Evolutionary conservation across 768 basidiomycete species (phyloP).

Genomic region (Leccinellum luteum): DNA sequence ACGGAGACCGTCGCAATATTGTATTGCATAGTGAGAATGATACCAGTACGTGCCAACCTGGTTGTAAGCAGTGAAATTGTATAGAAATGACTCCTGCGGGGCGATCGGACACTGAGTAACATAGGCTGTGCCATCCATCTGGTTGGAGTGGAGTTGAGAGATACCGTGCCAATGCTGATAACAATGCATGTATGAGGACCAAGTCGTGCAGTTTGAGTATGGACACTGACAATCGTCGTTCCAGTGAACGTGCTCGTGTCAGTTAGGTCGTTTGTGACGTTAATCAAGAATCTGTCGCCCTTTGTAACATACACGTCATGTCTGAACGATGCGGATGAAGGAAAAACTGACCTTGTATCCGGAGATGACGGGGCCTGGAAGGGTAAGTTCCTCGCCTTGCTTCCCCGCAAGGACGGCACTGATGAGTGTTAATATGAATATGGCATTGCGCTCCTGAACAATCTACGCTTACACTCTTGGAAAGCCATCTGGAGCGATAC

Average conservation of each 20-base stretch:
- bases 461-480: constrained; percentile 6
- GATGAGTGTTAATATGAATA: constrained; percentile 6
- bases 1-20: constrained; percentile 42
- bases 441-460: neutral
- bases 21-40: constrained; percentile 22
- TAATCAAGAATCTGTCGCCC: constrained; percentile 20
- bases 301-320: neutral
- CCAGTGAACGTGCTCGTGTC: constrained; percentile 20
- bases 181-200: neutral
- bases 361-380: constrained; percentile 41
- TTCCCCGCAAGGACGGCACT: constrained; percentile 37
- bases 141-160: constrained; percentile 21
- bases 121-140: constrained; percentile 33
- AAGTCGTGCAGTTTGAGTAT: no score
- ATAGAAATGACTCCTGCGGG: constrained; percentile 33
- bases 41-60: constrained; percentile 43
- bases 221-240: constrained; percentile 23
- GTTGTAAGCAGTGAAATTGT: constrained; percentile 31
- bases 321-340: neutral
- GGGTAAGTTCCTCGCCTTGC: constrained; percentile 17
- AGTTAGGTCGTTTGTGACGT: constrained; percentile 16
- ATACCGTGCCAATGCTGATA: constrained; percentile 32
- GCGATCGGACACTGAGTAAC: constrained; percentile 43
- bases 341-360: constrained; percentile 32
- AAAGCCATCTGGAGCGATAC: constrained; percentile 13